These are phyloP conservation scores for Boletus speciosus DNA, from an alignment of 768 basidiomycete species.

Conservation along the genomic window DNA sequence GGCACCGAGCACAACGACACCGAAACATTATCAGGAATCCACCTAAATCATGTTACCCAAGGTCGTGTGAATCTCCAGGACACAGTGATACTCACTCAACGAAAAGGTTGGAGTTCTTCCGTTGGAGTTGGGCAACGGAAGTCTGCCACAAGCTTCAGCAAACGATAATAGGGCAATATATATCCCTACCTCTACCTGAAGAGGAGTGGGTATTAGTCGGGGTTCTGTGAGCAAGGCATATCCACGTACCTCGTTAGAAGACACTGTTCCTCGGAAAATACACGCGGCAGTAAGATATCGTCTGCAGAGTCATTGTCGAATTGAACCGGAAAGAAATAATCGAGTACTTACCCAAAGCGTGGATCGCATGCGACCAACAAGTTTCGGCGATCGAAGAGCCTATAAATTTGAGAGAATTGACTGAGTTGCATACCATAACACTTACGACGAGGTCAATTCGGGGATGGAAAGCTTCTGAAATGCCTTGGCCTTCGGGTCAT, in stretches of 20 bases:
- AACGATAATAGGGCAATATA: slow-evolving; percentile 1
- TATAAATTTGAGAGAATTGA: slow-evolving; percentile 25
- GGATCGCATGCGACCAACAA: slow-evolving; percentile 83
- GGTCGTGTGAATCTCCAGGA: neutral
- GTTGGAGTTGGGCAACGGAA: slow-evolving; percentile 70
- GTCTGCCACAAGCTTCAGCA: slow-evolving; percentile 40
- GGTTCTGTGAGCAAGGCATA: neutral
- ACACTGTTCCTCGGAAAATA: slow-evolving; percentile 81
- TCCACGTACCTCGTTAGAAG: slow-evolving; percentile 71
- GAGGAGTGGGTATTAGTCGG: slow-evolving; percentile 6
- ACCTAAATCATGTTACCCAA: slow-evolving; percentile 39
- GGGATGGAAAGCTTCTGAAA: slow-evolving; percentile 60
- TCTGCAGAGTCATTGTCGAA: slow-evolving; percentile 33
- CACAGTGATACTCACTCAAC: slow-evolving; percentile 58
- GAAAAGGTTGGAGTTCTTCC: slow-evolving; percentile 68
- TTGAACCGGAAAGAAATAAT: neutral
- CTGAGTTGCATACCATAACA: neutral
- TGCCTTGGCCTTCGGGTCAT: slow-evolving; percentile 56
- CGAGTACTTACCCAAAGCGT: slow-evolving; percentile 52
- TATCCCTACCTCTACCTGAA: slow-evolving; percentile 50
- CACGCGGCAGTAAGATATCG: slow-evolving; percentile 85
- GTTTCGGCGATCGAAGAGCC: slow-evolving; percentile 78
- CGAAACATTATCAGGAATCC: slow-evolving; percentile 91
- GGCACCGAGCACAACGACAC: slow-evolving; percentile 80
- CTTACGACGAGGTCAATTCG: slow-evolving; percentile 75